Base-by-base conservation (phyloP, 2,329 filamentous ascomycete species). In the Trichoderma asperellum region DNA sequence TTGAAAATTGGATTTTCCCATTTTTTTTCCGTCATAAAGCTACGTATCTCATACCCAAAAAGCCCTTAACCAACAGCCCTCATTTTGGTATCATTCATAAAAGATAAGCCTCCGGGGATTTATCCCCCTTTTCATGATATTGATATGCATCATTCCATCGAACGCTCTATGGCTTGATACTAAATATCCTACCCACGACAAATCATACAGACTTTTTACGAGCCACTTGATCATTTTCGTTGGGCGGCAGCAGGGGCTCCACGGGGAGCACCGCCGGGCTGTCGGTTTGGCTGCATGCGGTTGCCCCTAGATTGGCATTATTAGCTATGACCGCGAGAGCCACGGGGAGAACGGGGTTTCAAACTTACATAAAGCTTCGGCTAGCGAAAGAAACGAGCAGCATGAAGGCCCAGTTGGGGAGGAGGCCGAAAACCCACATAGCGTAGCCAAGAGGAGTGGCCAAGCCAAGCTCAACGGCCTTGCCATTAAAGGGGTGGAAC, bases 341-440 rank as follows among this genome's bases (percentile, higher is more conserved):
- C 3, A 40, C 18, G 11, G 4, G 29, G 35, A 32, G 5, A 21
- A 27, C 5, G 16, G 14, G 40, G 1, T 16, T 47, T 24, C 18
- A 35, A 40, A 85, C 91, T 86, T 83, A 93, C 92, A 94, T 93
- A 80, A 94, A 86, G 69, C 84, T 87, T 77, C 92, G 86, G 84
- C 89, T 93, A 72, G 91, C 76, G 78, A 94, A 89, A 65, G 90
- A 92, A 74, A 95, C 85, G 60, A 87, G 77, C 73, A 95, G 85
- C 92, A 95, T 94, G 76, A 93, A 89, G 68, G 88, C 81, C 92
- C 92, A 95, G 83, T 90, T 89, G 69, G 92, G 87, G 70, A 93
- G 80, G 60, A 91, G 81, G 74, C 86, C 84, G 75, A 92, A 88
- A 73, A 83, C 84, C 87, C 88, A 93, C 74, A 93, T 83, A 63